phyloP scores from a whole-genome alignment of 805 yeast species.

The Kuraishia molischiana region DNA sequence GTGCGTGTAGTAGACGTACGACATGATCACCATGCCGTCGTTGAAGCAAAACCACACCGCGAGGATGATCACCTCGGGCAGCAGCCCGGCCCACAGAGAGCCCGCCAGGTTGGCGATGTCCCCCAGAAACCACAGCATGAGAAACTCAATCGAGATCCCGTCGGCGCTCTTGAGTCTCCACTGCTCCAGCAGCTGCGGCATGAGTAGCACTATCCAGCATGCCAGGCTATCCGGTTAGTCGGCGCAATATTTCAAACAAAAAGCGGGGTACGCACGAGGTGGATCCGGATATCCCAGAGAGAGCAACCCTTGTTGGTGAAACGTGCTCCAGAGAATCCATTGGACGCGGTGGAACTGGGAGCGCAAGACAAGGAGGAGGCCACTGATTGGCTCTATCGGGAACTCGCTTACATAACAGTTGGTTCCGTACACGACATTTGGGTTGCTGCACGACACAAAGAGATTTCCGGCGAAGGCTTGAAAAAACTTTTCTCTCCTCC shows the following conservation, averaged over 20 bases:
- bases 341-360: no score
- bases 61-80: conserved; percentile 60
- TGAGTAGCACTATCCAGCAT: conserved; percentile 67
- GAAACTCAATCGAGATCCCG: conserved; percentile 63
- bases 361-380: no score
- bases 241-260: not conserved
- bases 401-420: no score
- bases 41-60: conserved; percentile 75
- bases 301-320: conserved; percentile 26
- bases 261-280: conserved; percentile 32
- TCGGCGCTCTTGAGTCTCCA: conserved; percentile 70
- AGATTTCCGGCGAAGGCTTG: no score
- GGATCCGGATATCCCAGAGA: conserved; percentile 62
- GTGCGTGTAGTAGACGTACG: conserved; percentile 49
- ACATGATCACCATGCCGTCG: conserved; percentile 46
- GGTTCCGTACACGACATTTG: no score
- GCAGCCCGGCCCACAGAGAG: conserved; percentile 56
- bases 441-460: no score
- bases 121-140: conserved; percentile 63
- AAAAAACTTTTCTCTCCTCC: no score
- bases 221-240: conserved; percentile 37
- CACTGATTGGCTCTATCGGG: no score
- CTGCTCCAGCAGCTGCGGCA: conserved; percentile 76
- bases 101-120: conserved; percentile 63
- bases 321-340: no score